These are phyloP conservation scores for Pyrus hybrid DNA, from an alignment of 331 rosid species.

Conservation along the genomic window DNA sequence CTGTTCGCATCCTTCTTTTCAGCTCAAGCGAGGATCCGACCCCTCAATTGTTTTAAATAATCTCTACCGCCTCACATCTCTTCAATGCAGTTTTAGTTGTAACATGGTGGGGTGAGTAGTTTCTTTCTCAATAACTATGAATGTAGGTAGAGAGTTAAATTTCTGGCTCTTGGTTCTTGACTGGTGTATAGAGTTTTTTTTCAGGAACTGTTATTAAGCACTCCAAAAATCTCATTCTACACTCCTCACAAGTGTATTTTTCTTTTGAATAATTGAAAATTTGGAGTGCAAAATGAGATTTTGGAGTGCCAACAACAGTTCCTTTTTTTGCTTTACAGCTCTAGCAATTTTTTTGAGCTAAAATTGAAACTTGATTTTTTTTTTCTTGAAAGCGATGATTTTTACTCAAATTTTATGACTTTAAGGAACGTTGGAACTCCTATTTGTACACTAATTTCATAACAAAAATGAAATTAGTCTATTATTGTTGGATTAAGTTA, in stretches of 20 bases:
- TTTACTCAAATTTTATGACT: not conserved
- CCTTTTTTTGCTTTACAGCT: not conserved
- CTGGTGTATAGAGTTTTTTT: not conserved
- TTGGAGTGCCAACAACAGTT: too few relatives aligned
- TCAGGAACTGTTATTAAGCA: too few relatives aligned
- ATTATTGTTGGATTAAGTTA: not conserved
- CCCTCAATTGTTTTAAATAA: slow-evolving; percentile 78
- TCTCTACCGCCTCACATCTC: slow-evolving; percentile 79
- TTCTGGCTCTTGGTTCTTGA: not conserved
- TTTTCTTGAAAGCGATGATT: not conserved
- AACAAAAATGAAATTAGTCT: not conserved
- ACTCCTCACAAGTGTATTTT: too few relatives aligned
- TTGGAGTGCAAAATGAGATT: too few relatives aligned
- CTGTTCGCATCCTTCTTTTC: slow-evolving; percentile 23
- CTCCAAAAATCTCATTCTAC: too few relatives aligned
- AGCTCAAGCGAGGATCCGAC: slow-evolving; percentile 89
- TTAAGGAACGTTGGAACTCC: not conserved
- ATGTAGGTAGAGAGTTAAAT: not conserved
- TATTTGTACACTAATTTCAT: not conserved
- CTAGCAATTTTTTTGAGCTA: not conserved
- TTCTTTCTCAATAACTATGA: not conserved
- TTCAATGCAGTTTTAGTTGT: slow-evolving; percentile 86
- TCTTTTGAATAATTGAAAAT: too few relatives aligned
- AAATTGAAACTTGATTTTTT: not conserved
- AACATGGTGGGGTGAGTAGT: slow-evolving; percentile 96